Base-by-base conservation (phyloP, 257 asterid species). In the Perilla frutescens region DNA sequence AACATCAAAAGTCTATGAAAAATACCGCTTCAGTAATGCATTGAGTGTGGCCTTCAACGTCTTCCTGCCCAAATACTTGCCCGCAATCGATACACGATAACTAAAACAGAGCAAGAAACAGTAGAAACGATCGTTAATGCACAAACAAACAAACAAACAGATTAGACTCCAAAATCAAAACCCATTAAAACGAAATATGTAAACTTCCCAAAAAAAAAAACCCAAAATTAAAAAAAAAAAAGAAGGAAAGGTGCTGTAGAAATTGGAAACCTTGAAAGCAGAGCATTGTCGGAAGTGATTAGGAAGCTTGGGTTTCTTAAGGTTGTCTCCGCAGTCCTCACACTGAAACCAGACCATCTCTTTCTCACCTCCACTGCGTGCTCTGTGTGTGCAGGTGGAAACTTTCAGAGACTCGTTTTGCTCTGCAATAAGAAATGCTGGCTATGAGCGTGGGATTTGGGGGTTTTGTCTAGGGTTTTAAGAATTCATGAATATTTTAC, bases 301-400 rank as follows among this genome's bases (percentile, higher is more conserved):
- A 41, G 97, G 90, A 68, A 94, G 90, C 86, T 94, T 94, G 32
- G 99, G 96, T 69, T 94, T 94, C 86, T 94, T 90, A 15, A 94
- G 87, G 73, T 94, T 87, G 83, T 91, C 98, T 34, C 98, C 98
- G 54, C 97, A 94, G 62, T 88, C 98, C 82, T 94, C 98, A 66
- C 97, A 94, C 85, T 91, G 97, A 87, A 94, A 94, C 98, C 98
- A 94, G 81, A 94, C 98, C 98, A 94, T 90, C 74, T 80, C 72
- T 68, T 56, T 14, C 66, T 61, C 72, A 56, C 70, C 74, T 62
- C 63, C 48, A 68, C 77, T 45, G 76, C 47, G 76, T 62, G 43
- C n/a, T 69, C 59, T 66, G 76, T 20, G 26, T 20, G 26, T 20
- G 78, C 26, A 67, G 70, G 47, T 41, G 71, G 75, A 73, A 56